phyloP scores from a whole-genome alignment of 306 rosid species.

The Abrus pulchellus region DNA sequence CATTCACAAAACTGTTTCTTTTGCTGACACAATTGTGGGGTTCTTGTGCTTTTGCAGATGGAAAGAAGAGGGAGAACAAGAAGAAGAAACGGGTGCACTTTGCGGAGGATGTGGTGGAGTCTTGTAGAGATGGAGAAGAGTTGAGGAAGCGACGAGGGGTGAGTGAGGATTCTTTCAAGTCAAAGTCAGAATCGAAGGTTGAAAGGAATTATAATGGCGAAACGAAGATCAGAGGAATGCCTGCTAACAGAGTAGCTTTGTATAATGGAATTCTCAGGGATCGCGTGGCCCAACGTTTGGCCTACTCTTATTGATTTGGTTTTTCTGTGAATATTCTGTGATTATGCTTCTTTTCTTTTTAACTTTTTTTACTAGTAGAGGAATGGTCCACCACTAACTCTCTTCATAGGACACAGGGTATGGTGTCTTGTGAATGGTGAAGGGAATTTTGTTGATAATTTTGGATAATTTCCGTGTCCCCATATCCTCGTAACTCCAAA shows the following conservation, averaged over 20 bases:
- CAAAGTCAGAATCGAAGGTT: conserved; percentile 48
- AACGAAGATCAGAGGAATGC: conserved; percentile 64
- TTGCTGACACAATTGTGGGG: conserved; percentile 17
- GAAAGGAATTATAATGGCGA: conserved; percentile 39
- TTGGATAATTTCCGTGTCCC: background rate
- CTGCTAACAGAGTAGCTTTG: conserved; percentile 83
- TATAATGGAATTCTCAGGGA: conserved; percentile 90
- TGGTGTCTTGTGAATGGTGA: conserved; percentile 30
- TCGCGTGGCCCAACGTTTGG: conserved; percentile 73
- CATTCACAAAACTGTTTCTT: conserved; percentile 29
- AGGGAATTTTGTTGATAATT: conserved; percentile 37
- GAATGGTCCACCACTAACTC: conserved; percentile 49
- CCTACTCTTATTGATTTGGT: conserved; percentile 66
- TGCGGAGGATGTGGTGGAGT: conserved; percentile 84
- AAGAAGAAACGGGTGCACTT: conserved; percentile 81
- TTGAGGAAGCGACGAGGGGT: conserved; percentile 52
- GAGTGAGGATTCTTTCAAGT: conserved; percentile 15
- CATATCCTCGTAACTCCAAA: too few species aligned
- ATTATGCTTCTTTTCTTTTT: conserved; percentile 8
- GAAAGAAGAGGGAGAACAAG: conserved; percentile 59
- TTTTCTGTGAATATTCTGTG: conserved; percentile 46
- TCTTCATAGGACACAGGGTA: conserved; percentile 23
- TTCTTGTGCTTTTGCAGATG: conserved; percentile 48
- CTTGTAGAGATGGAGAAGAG: conserved; percentile 67
- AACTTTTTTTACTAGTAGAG: background rate